These are phyloP conservation scores for Hypoxylon sp. DNA, from an alignment of 2,329 filamentous ascomycete genomes.

Conservation along the genomic window DNA sequence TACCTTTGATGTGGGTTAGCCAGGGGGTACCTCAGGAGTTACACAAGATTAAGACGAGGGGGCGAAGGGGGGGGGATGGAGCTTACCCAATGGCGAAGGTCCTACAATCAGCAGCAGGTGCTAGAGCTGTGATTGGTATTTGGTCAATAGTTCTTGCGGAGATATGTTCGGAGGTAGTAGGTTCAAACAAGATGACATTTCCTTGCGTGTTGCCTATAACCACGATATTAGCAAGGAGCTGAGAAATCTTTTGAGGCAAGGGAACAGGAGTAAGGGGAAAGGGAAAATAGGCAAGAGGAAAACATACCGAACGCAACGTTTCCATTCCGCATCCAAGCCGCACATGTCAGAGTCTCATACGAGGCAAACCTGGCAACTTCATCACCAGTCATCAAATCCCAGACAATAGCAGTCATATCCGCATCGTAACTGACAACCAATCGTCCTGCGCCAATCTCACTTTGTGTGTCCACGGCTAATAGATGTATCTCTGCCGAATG, in stretches of 20 bases:
- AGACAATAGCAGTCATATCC: conserved; percentile 91
- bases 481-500: conserved; percentile 86
- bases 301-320: conserved; percentile 92
- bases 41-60: conserved; percentile 18
- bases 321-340: conserved; percentile 95
- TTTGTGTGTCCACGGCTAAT: conserved; percentile 89
- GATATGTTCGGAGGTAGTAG: conserved; percentile 89
- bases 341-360: conserved; percentile 84
- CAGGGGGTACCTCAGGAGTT: conserved; percentile 28
- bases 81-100: conserved; percentile 94
- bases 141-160: conserved; percentile 89
- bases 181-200: conserved; percentile 93
- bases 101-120: conserved; percentile 86
- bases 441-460: conserved; percentile 83
- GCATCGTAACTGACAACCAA: conserved; percentile 93
- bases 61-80: conserved; percentile 2
- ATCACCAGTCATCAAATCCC: conserved; percentile 92
- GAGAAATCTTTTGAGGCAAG: conserved; percentile 18
- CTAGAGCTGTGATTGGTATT: conserved; percentile 92
- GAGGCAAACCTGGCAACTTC: conserved; percentile 92
- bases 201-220: conserved; percentile 84
- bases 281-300: too few species aligned
- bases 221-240: conserved; percentile 36
- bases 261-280: too few species aligned
- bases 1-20: conserved; percentile 66